Base-by-base conservation (phyloP, 306 rosid species). In the Luffa acutangula region DNA sequence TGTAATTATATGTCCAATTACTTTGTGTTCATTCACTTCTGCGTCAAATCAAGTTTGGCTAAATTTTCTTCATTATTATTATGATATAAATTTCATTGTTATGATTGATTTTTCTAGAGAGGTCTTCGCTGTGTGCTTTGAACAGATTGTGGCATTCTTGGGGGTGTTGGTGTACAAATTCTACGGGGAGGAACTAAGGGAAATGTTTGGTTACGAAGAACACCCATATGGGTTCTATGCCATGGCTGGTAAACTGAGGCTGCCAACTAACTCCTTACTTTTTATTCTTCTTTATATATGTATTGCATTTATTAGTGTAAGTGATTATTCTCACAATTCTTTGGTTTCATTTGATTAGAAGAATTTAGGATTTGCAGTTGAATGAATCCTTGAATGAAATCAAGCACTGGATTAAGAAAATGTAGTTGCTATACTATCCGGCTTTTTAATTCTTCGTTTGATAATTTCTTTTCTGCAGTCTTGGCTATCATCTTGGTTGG, bases 191-290 rank as follows among this genome's bases (percentile, higher is more conserved):
- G 99, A 95, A 75, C 87, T 93, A 37, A 86, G 97, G 81, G 99
- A 95, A 87, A 93, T 95, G 97, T 95, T 95, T 87, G 99, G 99
- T 66, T 95, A 95, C 63, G 98, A 93, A 89, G 97, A 95, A 84
- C 99, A 95, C 87, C 98, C 99, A 2, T 93, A 93, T 86, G 99
- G 95, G 67, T 95, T 95, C 86, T 95, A 95, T 77, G 89, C 94
- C 21, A 89, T 95, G 99, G 98, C 99, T 9, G 97, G 99, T 95
- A 93, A 31, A 25, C 20, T 76, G 31, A 12, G 18, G 75, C 81
- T 78, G 17, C 62, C 15, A 6, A 80, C 31, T 70, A 20, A 70
- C 54, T 45, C 10, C 56, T 45, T 70, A 8, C 54, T 81, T n/a
- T 42, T 42, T 51, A 48, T 60, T 77, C 3, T 63, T 74, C 17